These are phyloP conservation scores for Heliosperma pusillum DNA, from an alignment of 148 eudicot species.

Conservation along the genomic window DNA sequence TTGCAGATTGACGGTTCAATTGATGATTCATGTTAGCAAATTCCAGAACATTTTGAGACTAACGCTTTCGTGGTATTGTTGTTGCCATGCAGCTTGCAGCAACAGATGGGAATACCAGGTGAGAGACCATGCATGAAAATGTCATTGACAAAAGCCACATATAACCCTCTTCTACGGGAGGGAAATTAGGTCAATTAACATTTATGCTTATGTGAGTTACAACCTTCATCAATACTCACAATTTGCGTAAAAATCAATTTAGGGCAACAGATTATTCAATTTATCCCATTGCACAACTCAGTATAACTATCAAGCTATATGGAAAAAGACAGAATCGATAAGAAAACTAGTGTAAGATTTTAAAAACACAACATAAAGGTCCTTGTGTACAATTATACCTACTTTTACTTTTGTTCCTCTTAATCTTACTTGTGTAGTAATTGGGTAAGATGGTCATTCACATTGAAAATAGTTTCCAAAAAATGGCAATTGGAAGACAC, in stretches of 20 bases:
- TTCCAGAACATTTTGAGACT: background rate
- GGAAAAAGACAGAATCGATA: background rate
- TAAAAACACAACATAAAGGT: background rate
- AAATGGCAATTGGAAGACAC: background rate
- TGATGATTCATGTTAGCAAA: too few relatives aligned
- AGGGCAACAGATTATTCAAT: background rate
- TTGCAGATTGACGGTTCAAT: too few relatives aligned
- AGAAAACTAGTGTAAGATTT: background rate
- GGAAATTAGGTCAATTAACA: background rate
- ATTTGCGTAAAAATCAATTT: background rate
- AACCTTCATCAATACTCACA: background rate
- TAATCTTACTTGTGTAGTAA: background rate
- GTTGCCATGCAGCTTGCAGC: conserved; percentile 1
- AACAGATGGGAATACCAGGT: background rate
- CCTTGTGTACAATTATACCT: background rate
- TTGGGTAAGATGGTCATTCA: background rate
- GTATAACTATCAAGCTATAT: background rate
- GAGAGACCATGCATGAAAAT: conserved; percentile 2
- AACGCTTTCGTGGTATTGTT: background rate
- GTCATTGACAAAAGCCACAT: background rate
- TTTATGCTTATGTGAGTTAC: background rate
- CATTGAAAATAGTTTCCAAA: background rate
- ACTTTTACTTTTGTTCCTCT: background rate
- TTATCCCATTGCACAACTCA: background rate
- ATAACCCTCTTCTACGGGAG: background rate